Evolutionary conservation across 192 early-diverging fungal species (phyloP).

Genomic region (Gaertneriomyces semiglobifer): DNA sequence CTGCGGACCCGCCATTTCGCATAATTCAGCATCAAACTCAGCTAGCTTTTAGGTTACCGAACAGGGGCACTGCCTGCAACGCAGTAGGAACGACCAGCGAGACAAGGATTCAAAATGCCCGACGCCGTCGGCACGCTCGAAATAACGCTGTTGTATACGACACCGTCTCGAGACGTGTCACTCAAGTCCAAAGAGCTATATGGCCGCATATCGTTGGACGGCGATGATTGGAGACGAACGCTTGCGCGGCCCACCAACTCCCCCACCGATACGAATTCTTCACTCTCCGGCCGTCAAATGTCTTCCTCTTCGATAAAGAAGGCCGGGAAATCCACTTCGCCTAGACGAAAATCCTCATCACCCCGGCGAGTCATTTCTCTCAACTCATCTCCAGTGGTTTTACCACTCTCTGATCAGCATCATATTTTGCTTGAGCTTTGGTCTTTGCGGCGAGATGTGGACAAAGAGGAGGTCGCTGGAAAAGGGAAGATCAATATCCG

Average conservation of each 20-base stretch:
- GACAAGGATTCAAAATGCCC: constrained; percentile 11
- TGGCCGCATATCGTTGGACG: constrained; percentile 24
- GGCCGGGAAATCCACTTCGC: neutral
- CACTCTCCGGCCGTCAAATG: constrained; percentile 5
- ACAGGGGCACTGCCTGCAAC: too few species aligned
- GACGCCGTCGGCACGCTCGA: constrained; percentile 27
- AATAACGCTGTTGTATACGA: constrained; percentile 18
- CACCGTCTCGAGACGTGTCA: constrained; percentile 18
- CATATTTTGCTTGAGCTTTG: constrained; percentile 25
- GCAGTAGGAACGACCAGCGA: neutral
- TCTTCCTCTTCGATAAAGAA: neutral
- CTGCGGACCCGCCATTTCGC: too few species aligned
- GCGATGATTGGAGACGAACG: constrained; percentile 30
- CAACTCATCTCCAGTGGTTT: constrained; percentile 18
- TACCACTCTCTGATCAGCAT: constrained; percentile 20
- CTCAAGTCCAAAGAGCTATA: constrained; percentile 19
- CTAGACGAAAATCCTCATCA: neutral
- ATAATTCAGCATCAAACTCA: too few species aligned
- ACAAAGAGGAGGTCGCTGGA: constrained; percentile 28
- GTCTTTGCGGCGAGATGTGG: constrained; percentile 17
- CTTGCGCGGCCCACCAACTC: constrained; percentile 16
- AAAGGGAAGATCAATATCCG: constrained; percentile 18
- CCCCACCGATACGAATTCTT: neutral
- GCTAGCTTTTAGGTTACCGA: too few species aligned
- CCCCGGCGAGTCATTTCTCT: constrained; percentile 8